Conservation (phyloP, 441 rosid genomes). For the Erodium texanum region DNA sequence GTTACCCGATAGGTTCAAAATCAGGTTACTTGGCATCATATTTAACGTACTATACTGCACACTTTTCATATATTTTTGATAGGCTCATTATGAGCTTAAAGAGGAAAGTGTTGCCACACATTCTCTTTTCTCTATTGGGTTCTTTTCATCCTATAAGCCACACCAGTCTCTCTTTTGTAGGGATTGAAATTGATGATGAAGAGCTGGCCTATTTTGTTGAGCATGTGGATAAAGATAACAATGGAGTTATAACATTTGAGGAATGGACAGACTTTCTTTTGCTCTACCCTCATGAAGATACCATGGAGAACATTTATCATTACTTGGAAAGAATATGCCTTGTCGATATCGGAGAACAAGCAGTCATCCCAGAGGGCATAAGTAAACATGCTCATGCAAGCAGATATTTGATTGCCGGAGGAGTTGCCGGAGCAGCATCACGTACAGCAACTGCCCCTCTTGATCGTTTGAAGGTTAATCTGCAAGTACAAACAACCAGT, state of each 20-base stretch:
- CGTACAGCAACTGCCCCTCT: constrained; percentile 97
- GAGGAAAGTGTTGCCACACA: no score
- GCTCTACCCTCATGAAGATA: constrained; percentile 85
- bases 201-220: constrained; percentile 91
- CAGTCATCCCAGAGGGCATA: constrained; percentile 90
- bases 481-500: constrained; percentile 74
- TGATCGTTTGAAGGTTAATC: constrained; percentile 71
- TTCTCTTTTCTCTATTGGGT: no score
- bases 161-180: constrained; percentile 57
- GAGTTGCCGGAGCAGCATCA: constrained; percentile 90
- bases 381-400: constrained; percentile 68
- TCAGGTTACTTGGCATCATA: no score
- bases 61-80: no score
- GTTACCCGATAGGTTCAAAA: no score
- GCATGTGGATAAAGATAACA: constrained; percentile 90
- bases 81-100: no score
- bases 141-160: constrained; percentile 56
- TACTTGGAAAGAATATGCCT: constrained; percentile 87
- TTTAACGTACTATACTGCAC: no score
- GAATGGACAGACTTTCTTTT: constrained; percentile 98
- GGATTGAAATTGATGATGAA: constrained; percentile 84
- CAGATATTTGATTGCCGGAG: constrained; percentile 80
- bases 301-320: constrained; percentile 77
- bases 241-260: constrained; percentile 88
- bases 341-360: constrained; percentile 91